Evolutionary conservation across 352 stramenopile species (phyloP).

Genomic region (Pythium brassicae): DNA sequence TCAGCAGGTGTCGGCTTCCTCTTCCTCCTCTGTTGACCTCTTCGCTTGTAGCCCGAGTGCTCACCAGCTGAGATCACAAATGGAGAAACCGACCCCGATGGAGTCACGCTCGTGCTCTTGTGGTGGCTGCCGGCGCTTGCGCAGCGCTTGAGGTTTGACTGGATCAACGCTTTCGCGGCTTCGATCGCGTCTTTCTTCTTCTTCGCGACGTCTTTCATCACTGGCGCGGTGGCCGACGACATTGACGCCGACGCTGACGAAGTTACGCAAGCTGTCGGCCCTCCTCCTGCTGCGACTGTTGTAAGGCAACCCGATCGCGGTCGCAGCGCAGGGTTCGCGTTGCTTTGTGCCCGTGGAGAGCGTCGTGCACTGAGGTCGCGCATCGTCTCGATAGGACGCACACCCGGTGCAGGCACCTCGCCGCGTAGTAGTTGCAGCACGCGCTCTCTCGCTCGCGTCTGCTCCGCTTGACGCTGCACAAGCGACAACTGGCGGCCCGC

Average conservation of each 20-base stretch:
- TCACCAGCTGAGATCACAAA: slow-evolving; percentile 49
- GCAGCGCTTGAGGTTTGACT: slow-evolving; percentile 15
- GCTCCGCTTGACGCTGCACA: slow-evolving; percentile 47
- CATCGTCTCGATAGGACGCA: not conserved
- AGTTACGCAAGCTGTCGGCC: not conserved
- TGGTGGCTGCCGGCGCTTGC: slow-evolving; percentile 3
- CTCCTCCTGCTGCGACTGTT: not conserved
- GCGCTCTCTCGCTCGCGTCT: slow-evolving; percentile 44
- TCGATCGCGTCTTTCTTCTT: slow-evolving; percentile 31
- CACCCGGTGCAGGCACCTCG: not conserved
- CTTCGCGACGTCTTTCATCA: slow-evolving; percentile 5
- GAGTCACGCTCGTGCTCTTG: not conserved
- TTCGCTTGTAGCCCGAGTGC: slow-evolving; percentile 20
- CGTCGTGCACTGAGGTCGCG: not conserved
- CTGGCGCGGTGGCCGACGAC: not conserved
- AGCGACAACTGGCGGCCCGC: slow-evolving; percentile 44
- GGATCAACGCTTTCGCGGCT: slow-evolving; percentile 29
- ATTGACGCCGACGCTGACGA: not conserved
- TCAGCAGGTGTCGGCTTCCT: slow-evolving; percentile 30
- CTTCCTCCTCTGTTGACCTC: slow-evolving; percentile 18
- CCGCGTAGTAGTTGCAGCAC: slow-evolving; percentile 41
- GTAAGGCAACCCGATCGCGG: not conserved
- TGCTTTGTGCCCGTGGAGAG: not conserved
- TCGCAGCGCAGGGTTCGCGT: not conserved
- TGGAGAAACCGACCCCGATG: slow-evolving; percentile 2